These are phyloP conservation scores for Ophiostoma australiae DNA, from an alignment of 2,329 filamentous ascomycete genomes.

Conservation along the genomic window DNA sequence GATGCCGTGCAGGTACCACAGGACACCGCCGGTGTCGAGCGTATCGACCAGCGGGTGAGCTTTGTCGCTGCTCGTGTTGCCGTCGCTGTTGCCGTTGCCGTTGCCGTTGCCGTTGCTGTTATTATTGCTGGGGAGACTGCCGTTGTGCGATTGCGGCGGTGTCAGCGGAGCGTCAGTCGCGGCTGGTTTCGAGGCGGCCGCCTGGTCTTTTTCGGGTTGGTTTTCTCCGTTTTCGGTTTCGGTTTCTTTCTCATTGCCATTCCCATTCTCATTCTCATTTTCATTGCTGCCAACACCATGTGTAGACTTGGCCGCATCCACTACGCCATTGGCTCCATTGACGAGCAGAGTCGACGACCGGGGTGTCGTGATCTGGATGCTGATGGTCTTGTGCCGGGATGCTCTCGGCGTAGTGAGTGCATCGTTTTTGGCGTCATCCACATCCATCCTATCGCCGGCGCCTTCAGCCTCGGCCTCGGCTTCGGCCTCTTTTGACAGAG, in stretches of 20 bases:
- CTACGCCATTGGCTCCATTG: conserved; percentile 27
- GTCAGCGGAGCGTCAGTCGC: conserved; percentile 49
- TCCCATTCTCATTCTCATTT: neutral
- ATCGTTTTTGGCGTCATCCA: conserved; percentile 26
- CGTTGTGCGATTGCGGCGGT: conserved; percentile 58
- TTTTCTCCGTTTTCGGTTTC: conserved; percentile 35
- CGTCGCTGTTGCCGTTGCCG: neutral
- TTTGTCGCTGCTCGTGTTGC: neutral
- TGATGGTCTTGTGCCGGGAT: conserved; percentile 23
- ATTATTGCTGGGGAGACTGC: conserved; percentile 37
- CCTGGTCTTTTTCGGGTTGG: conserved; percentile 17
- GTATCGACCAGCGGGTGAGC: conserved; percentile 45
- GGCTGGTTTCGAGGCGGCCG: conserved; percentile 17
- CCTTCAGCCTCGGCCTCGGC: conserved; percentile 33
- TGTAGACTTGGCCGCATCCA: neutral
- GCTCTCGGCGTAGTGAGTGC: conserved; percentile 18
- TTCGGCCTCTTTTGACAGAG: neutral
- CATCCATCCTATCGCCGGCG: conserved; percentile 31
- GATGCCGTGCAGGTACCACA: conserved; percentile 83
- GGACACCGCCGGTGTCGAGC: conserved; percentile 68
- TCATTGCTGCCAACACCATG: neutral
- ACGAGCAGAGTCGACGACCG: conserved; percentile 27
- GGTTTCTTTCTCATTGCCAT: conserved; percentile 32
- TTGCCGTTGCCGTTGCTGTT: conserved; percentile 34
- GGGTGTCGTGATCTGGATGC: conserved; percentile 46